These are phyloP conservation scores for Alternaria burnsii DNA, from an alignment of 2,329 filamentous ascomycete genomes.

Conservation along the genomic window DNA sequence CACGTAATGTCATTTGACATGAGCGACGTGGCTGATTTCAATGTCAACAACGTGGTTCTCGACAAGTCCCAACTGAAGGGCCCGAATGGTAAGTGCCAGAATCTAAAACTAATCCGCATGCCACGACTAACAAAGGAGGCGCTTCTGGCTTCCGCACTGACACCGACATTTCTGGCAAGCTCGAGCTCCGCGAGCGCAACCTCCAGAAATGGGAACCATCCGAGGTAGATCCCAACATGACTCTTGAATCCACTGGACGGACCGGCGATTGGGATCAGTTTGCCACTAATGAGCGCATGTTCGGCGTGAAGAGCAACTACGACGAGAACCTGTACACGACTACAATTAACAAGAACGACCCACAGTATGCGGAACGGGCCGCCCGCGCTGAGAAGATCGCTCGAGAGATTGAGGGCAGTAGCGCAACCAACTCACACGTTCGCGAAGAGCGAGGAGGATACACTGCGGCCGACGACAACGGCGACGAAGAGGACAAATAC, in stretches of 20 bases:
- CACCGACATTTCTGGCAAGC: slow-evolving; percentile 81
- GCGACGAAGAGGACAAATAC: slow-evolving; percentile 96
- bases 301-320: slow-evolving; percentile 88
- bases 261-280: slow-evolving; percentile 86
- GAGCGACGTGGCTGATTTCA: slow-evolving; percentile 67
- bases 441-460: slow-evolving; percentile 86
- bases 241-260: slow-evolving; percentile 67
- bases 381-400: slow-evolving; percentile 82
- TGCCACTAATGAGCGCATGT: slow-evolving; percentile 84
- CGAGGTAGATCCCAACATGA: slow-evolving; percentile 70
- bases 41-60: slow-evolving; percentile 62
- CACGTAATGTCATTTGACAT: slow-evolving; percentile 68
- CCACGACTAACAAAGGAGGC: slow-evolving; percentile 52
- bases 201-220: slow-evolving; percentile 84
- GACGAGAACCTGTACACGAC: slow-evolving; percentile 97
- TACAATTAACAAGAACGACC: slow-evolving; percentile 82
- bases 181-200: slow-evolving; percentile 73
- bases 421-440: slow-evolving; percentile 79
- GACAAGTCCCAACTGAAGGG: slow-evolving; percentile 60
- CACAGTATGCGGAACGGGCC: slow-evolving; percentile 79
- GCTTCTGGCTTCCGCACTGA: slow-evolving; percentile 80
- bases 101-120: slow-evolving; percentile 58
- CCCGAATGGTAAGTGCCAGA: slow-evolving; percentile 64
- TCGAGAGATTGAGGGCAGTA: slow-evolving; percentile 84
- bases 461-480: slow-evolving; percentile 69